Evolutionary conservation across 768 basidiomycete species (phyloP).

Genomic region (Lactifluus subvellereus): DNA sequence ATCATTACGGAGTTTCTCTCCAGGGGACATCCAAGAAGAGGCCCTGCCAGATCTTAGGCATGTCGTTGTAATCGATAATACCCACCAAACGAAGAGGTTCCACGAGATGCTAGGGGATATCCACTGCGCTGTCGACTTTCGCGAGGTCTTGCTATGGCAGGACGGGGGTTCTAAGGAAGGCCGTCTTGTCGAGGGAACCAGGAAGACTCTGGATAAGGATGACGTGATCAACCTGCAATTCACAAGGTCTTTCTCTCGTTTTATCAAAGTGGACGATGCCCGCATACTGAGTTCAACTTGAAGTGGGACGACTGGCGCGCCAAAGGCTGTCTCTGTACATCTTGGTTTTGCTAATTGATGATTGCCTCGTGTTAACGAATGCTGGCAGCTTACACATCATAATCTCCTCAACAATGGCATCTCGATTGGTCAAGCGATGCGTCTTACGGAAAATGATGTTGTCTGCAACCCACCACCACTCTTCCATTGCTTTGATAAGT

Average conservation of each 20-base stretch:
- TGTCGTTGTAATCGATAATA: conserved; percentile 63
- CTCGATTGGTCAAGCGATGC: conserved; percentile 67
- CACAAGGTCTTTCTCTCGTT: conserved; percentile 51
- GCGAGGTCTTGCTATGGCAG: conserved; percentile 65
- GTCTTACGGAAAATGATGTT: conserved; percentile 55
- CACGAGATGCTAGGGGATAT: conserved; percentile 37
- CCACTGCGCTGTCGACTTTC: conserved; percentile 59
- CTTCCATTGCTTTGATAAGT: conserved; percentile 90
- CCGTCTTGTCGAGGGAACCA: conserved; percentile 39
- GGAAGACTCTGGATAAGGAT: conserved; percentile 43
- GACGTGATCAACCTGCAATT: conserved; percentile 83
- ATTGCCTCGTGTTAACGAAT: background rate
- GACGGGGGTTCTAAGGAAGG: conserved; percentile 42
- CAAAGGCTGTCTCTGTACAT: conserved; percentile 78
- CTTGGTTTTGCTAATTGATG: background rate
- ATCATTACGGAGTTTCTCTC: conserved; percentile 42
- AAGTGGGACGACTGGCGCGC: conserved; percentile 75
- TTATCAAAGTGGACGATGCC: background rate
- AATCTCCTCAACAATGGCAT: conserved; percentile 77
- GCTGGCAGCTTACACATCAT: conserved; percentile 59
- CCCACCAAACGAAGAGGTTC: conserved; percentile 37
- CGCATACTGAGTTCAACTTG: conserved; percentile 7
- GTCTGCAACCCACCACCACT: conserved; percentile 80
- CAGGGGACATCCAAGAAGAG: conserved; percentile 53
- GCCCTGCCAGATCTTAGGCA: conserved; percentile 57